Conservation (phyloP, 176 grass and related monocot species). For the Coix lacrymajobi region DNA sequence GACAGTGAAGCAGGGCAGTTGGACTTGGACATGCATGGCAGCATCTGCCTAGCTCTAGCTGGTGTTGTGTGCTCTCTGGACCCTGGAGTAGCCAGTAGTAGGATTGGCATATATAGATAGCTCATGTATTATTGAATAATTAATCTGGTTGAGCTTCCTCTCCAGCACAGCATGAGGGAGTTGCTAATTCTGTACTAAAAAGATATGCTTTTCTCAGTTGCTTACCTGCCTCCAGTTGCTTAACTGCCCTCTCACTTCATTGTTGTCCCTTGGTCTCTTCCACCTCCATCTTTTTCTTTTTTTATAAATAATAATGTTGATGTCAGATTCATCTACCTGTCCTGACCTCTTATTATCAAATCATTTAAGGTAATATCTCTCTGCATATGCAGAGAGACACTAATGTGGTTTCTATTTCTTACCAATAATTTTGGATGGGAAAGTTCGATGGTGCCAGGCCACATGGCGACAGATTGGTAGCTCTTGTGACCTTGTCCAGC, state of each 20-base stretch:
- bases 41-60: neutral
- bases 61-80: neutral
- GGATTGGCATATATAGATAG: neutral
- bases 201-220: conserved; percentile 6
- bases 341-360: neutral
- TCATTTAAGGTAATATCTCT: neutral
- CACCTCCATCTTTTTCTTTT: neutral
- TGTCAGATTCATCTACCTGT: conserved; percentile 14
- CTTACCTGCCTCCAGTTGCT: conserved; percentile 13
- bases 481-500: neutral
- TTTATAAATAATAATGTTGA: neutral
- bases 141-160: neutral
- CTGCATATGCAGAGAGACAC: neutral
- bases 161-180: neutral
- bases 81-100: neutral
- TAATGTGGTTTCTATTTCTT: neutral
- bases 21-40: neutral
- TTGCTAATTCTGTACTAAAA: neutral
- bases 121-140: neutral
- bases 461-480: neutral
- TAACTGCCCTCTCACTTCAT: neutral
- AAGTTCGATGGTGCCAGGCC: neutral
- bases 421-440: conserved; percentile 1
- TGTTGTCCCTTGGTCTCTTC: neutral
- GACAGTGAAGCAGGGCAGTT: conserved; percentile 7